Evolutionary conservation across 192 early-diverging fungal species (phyloP).

Genomic region (Backusella parvicylindrica): DNA sequence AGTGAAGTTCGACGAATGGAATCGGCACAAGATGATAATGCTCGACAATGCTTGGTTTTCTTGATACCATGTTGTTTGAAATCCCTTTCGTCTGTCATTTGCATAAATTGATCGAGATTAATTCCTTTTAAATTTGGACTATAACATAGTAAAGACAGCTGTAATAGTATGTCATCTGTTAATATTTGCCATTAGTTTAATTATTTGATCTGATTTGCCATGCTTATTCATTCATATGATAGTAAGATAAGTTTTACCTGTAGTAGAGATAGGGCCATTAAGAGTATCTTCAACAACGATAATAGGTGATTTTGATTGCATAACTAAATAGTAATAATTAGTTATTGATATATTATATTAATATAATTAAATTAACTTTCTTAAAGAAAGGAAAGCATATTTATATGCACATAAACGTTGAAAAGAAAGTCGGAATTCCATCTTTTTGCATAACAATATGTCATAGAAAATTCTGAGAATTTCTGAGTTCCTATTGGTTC

Average conservation of each 20-base stretch:
- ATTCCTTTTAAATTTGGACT: slow-evolving; percentile 2
- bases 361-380: background rate
- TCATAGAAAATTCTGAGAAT: background rate
- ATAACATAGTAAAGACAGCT: background rate
- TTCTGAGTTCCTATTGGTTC: background rate
- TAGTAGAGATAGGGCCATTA: background rate
- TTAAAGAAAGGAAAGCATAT: background rate
- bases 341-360: no score
- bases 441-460: background rate
- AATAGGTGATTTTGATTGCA: background rate
- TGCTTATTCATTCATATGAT: background rate
- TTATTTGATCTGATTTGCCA: background rate
- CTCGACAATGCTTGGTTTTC: background rate
- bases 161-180: slow-evolving; percentile 3
- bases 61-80: background rate
- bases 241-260: background rate
- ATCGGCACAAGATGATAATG: background rate
- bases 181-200: background rate
- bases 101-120: slow-evolving; percentile 3
- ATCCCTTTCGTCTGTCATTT: slow-evolving; percentile 2
- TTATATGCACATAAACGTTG: background rate
- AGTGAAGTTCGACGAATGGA: slow-evolving; percentile 2
- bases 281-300: background rate
- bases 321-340: background rate
- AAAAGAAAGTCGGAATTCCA: background rate